Base-by-base conservation (phyloP, 2,329 filamentous ascomycete species). In the Thielaviopsis punctulata region DNA sequence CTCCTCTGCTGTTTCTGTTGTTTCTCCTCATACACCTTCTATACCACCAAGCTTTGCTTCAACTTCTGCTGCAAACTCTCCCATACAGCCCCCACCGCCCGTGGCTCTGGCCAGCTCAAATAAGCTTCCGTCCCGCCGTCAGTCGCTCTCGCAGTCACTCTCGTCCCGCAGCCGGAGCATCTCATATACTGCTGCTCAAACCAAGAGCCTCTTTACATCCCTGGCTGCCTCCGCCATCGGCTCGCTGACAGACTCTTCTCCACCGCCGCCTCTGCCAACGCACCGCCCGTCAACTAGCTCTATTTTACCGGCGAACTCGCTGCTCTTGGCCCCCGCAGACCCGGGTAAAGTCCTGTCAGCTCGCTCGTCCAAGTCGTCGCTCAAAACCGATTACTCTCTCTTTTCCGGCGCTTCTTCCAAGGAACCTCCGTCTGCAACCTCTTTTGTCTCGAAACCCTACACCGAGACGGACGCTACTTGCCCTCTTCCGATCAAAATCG, bases 391-490 rank as follows among this genome's bases (percentile, higher is more conserved):
- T 18, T 18, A 22, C 24, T 23, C 5, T 10, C 30, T 49, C 33
- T 15, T 19, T 33, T 23, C 22, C 18, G 19, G 9, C 24, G 30
- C 27, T 10, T n/a, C 43, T 21, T 27, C 19, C 25, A 47, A 48
- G 33, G 30, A 46, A 13, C 47, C 19, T 6, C 27, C 49, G 3
- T 18, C 33, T 18, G 23, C 22, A 7, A 22, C 12, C 22, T 47
- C 49, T 30, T 55, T 52, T 52, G 50, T 65, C 15, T 71, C 68
- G 9, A 68, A 68, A 60, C 64, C 69, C 18, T 79, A 79, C 61
- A 66, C 67, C 53, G 68, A 75, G 60, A 76, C 76, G 51, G 69
- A 79, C 59, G 66, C 50, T 72, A 56, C 70, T 73, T 45, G 63
- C 73, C 60, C 60, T 62, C 57, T 57, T 66, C 56, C 69, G 63